These are phyloP conservation scores for Diaporthe eres DNA, from an alignment of 2,329 filamentous ascomycete genomes.

Conservation along the genomic window DNA sequence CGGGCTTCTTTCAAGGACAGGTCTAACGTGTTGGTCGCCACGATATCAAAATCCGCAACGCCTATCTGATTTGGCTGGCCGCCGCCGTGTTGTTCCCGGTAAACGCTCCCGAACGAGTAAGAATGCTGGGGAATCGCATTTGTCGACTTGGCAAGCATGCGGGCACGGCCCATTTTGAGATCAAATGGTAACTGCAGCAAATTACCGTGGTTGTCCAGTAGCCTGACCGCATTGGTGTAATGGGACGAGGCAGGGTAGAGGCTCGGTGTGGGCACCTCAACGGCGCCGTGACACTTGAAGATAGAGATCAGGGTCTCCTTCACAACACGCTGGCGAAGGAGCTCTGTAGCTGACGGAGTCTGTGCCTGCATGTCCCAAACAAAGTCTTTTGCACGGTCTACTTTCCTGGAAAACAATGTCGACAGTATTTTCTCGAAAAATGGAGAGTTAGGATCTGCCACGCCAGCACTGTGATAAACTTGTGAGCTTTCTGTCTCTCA, in stretches of 20 bases:
- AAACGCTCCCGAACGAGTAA: constrained; percentile 90
- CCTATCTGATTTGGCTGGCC: constrained; percentile 86
- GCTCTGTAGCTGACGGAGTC: constrained; percentile 68
- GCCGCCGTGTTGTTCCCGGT: constrained; percentile 82
- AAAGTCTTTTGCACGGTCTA: constrained; percentile 85
- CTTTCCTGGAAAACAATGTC: constrained; percentile 83
- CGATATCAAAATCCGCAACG: constrained; percentile 96
- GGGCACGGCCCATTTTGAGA: constrained; percentile 88
- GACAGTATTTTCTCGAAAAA: constrained; percentile 92
- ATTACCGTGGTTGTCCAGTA: constrained; percentile 88
- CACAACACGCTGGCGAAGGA: constrained; percentile 80
- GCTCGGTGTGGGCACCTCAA: constrained; percentile 81
- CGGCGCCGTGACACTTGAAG: constrained; percentile 90
- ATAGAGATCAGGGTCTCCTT: constrained; percentile 82
- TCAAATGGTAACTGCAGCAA: constrained; percentile 95
- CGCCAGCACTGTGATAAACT: constrained; percentile 63
- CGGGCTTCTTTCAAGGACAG: constrained; percentile 93
- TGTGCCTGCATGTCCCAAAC: constrained; percentile 79
- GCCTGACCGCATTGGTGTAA: constrained; percentile 82
- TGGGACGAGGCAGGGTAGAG: constrained; percentile 87
- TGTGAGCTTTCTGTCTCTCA: neutral
- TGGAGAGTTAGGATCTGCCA: constrained; percentile 86
- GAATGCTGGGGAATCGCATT: constrained; percentile 78
- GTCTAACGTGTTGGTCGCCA: constrained; percentile 86
- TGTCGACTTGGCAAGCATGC: constrained; percentile 81